Evolutionary conservation across 1,139 yeast species (phyloP), one percentile per base, ranked within the genome.

Genomic region (Geotrichum europaeum): DNA sequence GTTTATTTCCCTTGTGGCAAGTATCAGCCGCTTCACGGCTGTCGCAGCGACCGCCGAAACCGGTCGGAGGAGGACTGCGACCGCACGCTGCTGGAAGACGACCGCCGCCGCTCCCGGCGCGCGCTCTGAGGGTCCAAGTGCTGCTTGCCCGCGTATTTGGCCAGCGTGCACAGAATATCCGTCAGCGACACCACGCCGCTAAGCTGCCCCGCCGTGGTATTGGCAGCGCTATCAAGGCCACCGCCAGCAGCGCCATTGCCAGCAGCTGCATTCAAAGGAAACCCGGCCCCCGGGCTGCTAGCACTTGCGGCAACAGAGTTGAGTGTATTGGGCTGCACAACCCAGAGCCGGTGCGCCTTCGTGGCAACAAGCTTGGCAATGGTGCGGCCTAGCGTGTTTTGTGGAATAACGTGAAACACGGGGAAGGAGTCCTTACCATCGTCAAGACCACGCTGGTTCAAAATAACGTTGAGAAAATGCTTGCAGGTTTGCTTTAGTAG

Each of bases 341-440:
- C 86, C 97, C 97, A 92, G 66, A 91, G 78, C 72, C 98, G 82
- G 75, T 94, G 98, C 15, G 96, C 84, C 73, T 86, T 86, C 3
- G 98, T 94, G 10, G 98, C 98, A 30, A 94, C 97, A 68, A 94
- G 79, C 74, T 94, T 94, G 55, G 98, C 98, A 69, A 94, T 81
- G 10, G 95, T 91, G 72, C 97, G 83, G 32, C 92, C 96, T 57
- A 94, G 80, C 0, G 95, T 86, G n/a, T 94, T 84, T 55, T 81
- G 81, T 64, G 84, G 82, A 65, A 88, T 87, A 40, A 92, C 96
- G 73, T 92, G 96, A 81, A 94, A 94, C 57, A 92, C 92, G 18
- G 98, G 98, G 79, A 86, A 92, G 55, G 95, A 91, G 76, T 94
- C 99, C 75, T 91, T 91, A 59, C 96, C 96, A 70, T 91, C 94